Conservation (phyloP, 345 rosid genomes). For the Eucalyptus marginata region DNA sequence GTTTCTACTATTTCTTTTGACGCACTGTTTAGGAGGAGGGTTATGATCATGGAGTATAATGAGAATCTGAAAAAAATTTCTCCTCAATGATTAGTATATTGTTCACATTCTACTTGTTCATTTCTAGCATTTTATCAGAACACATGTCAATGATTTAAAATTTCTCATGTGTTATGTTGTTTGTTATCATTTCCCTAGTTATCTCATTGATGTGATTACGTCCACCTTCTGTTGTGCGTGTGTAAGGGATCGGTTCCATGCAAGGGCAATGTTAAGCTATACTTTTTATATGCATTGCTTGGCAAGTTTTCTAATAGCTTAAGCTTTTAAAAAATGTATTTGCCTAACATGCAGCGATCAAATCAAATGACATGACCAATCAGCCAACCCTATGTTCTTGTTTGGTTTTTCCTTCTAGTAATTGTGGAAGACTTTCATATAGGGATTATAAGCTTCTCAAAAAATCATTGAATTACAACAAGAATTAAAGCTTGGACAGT, state of each 20-base stretch:
- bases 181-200: not conserved
- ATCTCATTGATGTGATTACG: not conserved
- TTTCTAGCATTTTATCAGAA: not conserved
- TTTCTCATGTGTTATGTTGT: not conserved
- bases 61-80: too few species aligned
- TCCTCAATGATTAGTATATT: too few species aligned
- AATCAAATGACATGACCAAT: not conserved
- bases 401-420: not conserved
- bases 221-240: not conserved
- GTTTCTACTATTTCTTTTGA: too few species aligned
- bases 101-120: not conserved
- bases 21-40: too few species aligned
- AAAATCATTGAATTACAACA: too few species aligned
- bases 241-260: fast-evolving
- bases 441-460: not conserved
- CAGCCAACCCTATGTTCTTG: not conserved
- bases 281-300: not conserved
- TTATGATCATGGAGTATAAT: not conserved
- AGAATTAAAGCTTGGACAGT: not conserved
- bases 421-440: not conserved
- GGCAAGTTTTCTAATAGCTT: not conserved
- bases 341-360: not conserved
- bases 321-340: not conserved
- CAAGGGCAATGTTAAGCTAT: not conserved
- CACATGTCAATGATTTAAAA: not conserved